Evolutionary conservation across 1,284 basidiomycete species (phyloP), one percentile per base, ranked within the genome.

Genomic region (Cryptococcus sp.): DNA sequence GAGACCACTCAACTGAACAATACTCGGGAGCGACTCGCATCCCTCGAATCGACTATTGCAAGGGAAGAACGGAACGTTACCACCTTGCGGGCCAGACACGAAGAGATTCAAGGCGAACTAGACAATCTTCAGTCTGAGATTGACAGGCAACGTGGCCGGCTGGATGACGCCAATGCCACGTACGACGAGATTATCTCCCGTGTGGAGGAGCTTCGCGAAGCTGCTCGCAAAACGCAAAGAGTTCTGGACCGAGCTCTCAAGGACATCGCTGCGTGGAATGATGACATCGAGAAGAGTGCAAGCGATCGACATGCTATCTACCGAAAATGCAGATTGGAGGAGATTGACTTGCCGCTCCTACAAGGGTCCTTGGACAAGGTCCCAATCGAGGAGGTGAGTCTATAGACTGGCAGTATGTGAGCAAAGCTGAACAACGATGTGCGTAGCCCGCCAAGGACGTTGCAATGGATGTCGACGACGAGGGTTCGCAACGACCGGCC

Each of bases 261-360:
- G 78, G 93, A 98, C 74, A 92, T 98, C 57, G 86, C 89, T 0
- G 81, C 81, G 17, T 88, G 87, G 91, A 96, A 95, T 69, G 93
- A 95, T 74, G 89, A 93, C 70, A 97, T 98, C 60, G 92, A 94
- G 78, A 91, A 91, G 70, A 80, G 90, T 13, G 89, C 87, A 0
- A 82, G 92, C 19, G 93, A 98, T 69, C 84, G 96, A 25, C 90
- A 92, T 19, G 82, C 87, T 0, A 85, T 93, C 55, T 99, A 96
- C 76, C 85, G 94, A 20, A 89, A 89, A 70, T 98, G 95, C 79
- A 86, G 93, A 61, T 82, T 99, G 41, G 96, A 99, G 70, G 93
- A 96, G 71, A 89, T 99, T 67, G 84, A 85, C 48, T 78, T 99
- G 22, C 94, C 94, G 0, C 80, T 99, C 10, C 66, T 84, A 15